phyloP scores from a whole-genome alignment of 345 rosid species.

The Mallotus nudiflorus region DNA sequence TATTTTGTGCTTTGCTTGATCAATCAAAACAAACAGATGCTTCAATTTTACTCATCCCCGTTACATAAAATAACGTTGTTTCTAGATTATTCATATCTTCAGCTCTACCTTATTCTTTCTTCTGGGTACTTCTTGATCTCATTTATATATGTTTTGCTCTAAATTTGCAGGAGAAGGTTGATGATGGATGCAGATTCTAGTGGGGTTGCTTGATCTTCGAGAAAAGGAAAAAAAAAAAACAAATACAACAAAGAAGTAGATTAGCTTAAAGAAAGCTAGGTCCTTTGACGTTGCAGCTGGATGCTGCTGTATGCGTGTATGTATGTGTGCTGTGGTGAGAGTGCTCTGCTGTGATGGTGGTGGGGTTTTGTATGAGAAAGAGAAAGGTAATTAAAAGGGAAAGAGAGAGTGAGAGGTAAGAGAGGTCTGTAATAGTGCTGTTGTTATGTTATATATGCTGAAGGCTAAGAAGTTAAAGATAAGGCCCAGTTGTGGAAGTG shows the following conservation, averaged over 20 bases:
- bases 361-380: slow-evolving; percentile 31
- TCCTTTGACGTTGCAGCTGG: slow-evolving; percentile 4
- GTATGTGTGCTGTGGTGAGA: background rate
- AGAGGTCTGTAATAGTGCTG: background rate
- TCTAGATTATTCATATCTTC: slow-evolving; percentile 12
- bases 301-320: background rate
- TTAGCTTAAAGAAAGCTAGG: background rate
- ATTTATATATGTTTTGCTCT: slow-evolving; percentile 14
- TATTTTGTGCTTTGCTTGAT: slow-evolving; percentile 46
- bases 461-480: slow-evolving; percentile 52
- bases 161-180: slow-evolving; percentile 48
- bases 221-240: background rate
- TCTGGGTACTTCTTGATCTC: slow-evolving; percentile 26
- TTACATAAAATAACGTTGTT: slow-evolving; percentile 36
- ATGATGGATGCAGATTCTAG: slow-evolving; percentile 42
- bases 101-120: slow-evolving; percentile 7
- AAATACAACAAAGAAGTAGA: too few species aligned
- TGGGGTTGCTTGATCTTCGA: slow-evolving; percentile 31
- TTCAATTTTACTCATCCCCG: slow-evolving; percentile 34
- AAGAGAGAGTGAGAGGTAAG: slow-evolving; percentile 2
- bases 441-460: slow-evolving; percentile 47
- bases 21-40: slow-evolving; percentile 30
- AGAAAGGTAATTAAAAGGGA: slow-evolving; percentile 9
- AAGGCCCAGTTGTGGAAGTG: slow-evolving; percentile 41
- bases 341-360: slow-evolving; percentile 27